Evolutionary conservation across 2,329 filamentous ascomycete genomes (phyloP).

Genomic region (Colletotrichum sansevieriae): DNA sequence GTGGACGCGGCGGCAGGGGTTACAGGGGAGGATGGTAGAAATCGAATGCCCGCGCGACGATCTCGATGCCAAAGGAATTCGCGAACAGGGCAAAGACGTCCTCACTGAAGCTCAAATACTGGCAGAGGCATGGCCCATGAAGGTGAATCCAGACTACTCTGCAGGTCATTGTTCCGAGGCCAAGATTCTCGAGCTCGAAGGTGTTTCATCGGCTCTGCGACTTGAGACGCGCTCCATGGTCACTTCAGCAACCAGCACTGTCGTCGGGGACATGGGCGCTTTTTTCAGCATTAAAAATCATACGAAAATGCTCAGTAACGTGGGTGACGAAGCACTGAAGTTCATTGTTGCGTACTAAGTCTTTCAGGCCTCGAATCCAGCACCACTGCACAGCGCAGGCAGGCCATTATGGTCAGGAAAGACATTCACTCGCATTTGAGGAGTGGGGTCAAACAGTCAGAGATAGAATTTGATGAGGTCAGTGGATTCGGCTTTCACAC

Average conservation of each 20-base stretch:
- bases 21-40: slow-evolving; percentile 63
- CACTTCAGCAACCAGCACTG: neutral
- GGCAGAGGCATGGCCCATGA: too few species aligned
- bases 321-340: slow-evolving; percentile 37
- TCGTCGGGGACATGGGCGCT: neutral
- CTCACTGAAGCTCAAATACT: too few species aligned
- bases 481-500: too few species aligned
- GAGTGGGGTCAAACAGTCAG: neutral
- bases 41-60: neutral
- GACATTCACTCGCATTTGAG: too few species aligned
- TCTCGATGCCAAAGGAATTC: neutral
- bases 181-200: too few species aligned
- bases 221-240: neutral
- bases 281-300: neutral
- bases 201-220: too few species aligned
- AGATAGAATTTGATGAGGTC: neutral
- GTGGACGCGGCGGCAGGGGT: slow-evolving; percentile 64
- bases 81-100: too few species aligned
- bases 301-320: slow-evolving; percentile 34
- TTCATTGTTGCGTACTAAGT: slow-evolving; percentile 36
- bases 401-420: neutral
- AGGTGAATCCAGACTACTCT: too few species aligned
- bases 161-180: too few species aligned
- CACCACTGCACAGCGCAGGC: slow-evolving; percentile 6
- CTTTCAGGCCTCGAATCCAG: slow-evolving; percentile 25